These are phyloP conservation scores for Backusella sp. DNA, from an alignment of 192 early-diverging fungal genomes.

Conservation along the genomic window DNA sequence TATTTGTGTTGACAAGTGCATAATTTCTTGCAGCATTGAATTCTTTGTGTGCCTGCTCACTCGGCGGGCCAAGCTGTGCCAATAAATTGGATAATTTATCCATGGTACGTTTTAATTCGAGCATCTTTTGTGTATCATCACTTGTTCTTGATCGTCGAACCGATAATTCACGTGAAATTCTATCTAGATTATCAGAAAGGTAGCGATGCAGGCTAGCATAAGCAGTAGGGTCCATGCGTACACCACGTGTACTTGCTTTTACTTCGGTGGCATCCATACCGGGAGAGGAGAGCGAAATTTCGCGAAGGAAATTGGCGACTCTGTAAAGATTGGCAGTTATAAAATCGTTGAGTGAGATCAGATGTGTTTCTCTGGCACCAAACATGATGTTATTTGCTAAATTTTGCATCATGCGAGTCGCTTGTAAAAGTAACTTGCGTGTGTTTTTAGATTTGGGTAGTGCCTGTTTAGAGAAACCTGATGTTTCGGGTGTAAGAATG, in stretches of 20 bases:
- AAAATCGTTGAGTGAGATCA: conserved; percentile 87
- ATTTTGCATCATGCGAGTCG: conserved; percentile 95
- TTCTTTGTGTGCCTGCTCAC: conserved; percentile 46
- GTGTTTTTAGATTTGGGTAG: conserved; percentile 67
- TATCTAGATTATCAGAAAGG: conserved; percentile 65
- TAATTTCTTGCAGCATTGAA: conserved; percentile 33
- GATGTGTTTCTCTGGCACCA: conserved; percentile 90
- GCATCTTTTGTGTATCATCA: conserved; percentile 13
- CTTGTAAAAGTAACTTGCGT: conserved; percentile 78
- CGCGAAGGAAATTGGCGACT: conserved; percentile 75
- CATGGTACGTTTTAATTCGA: conserved; percentile 51
- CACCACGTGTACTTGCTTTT: not conserved
- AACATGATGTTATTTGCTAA: conserved; percentile 96
- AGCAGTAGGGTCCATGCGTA: conserved; percentile 8
- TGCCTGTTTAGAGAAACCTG: conserved; percentile 59
- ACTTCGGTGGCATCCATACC: not conserved
- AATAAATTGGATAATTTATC: conserved; percentile 79
- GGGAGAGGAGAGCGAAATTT: conserved; percentile 58
- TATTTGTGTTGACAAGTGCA: conserved; percentile 16
- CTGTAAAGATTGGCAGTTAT: conserved; percentile 75
- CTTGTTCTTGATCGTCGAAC: conserved; percentile 43
- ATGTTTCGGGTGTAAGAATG: conserved; percentile 85
- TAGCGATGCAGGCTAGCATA: conserved; percentile 51
- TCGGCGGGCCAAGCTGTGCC: conserved; percentile 79
- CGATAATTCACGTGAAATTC: conserved; percentile 62